These are phyloP conservation scores for Sporothrix protearum DNA, from an alignment of 2,329 filamentous ascomycete species.

Conservation along the genomic window DNA sequence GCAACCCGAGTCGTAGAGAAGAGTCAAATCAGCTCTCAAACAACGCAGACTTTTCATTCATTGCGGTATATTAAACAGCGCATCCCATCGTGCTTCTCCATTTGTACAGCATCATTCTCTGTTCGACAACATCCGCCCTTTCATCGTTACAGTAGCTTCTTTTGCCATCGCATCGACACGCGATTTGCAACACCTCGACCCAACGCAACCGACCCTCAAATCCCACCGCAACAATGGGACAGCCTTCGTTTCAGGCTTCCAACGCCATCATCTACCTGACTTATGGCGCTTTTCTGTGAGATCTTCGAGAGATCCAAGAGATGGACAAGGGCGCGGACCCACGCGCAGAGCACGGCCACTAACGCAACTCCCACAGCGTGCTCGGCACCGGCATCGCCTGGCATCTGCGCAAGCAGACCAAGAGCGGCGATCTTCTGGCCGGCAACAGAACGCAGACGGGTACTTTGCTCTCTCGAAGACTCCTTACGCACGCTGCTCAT, in stretches of 20 bases:
- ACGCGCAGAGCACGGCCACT: background rate
- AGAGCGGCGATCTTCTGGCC: conserved; percentile 67
- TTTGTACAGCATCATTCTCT: background rate
- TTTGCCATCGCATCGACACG: background rate
- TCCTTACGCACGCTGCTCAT: background rate
- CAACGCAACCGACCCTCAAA: background rate
- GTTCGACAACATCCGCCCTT: background rate
- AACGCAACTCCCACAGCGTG: conserved; percentile 45
- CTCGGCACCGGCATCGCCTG: conserved; percentile 60
- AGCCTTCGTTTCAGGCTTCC: conserved; percentile 70
- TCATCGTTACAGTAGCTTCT: background rate
- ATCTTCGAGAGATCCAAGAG: background rate
- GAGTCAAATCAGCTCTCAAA: background rate
- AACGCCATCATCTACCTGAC: conserved; percentile 81
- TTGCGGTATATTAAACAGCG: conserved; percentile 9
- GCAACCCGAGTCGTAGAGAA: background rate
- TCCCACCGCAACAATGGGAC: conserved; percentile 55
- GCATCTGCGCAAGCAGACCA: conserved; percentile 58
- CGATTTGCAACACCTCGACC: background rate
- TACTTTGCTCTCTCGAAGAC: conserved; percentile 36
- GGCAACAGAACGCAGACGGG: conserved; percentile 81
- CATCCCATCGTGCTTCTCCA: background rate
- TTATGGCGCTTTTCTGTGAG: conserved; percentile 72
- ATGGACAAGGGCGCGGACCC: background rate
- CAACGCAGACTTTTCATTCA: conserved; percentile 6